These are phyloP conservation scores for Yamadazyma takamatsuzukensis DNA, from an alignment of 805 yeast genomes.

Conservation along the genomic window DNA sequence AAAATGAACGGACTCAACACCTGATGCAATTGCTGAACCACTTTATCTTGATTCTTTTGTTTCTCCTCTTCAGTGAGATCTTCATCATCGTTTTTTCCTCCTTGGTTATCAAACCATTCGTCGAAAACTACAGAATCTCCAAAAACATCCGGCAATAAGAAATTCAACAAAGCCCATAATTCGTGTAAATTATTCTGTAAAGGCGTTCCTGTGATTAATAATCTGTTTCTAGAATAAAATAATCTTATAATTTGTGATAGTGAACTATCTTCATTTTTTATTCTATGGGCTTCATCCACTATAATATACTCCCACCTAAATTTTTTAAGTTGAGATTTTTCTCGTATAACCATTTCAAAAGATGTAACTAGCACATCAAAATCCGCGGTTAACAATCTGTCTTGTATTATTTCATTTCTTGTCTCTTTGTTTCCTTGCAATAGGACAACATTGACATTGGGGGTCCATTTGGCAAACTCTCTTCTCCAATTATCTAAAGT, in stretches of 20 bases:
- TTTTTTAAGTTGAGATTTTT: conserved; percentile 74
- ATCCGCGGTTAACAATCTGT: conserved; percentile 61
- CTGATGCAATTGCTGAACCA: conserved; percentile 84
- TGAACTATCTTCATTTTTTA: conserved; percentile 90
- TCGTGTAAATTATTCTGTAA: conserved; percentile 93
- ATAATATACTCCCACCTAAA: conserved; percentile 91
- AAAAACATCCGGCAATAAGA: conserved; percentile 89
- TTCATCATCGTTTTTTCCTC: conserved; percentile 30
- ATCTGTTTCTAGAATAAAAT: conserved; percentile 78
- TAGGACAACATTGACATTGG: conserved; percentile 82
- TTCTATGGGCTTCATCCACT: conserved; percentile 95
- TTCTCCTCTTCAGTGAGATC: conserved; percentile 28
- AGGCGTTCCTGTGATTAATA: conserved; percentile 94
- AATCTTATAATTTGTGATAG: conserved; percentile 88
- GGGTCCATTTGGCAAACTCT: conserved; percentile 94
- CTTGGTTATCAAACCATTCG: conserved; percentile 75
- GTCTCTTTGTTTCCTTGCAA: conserved; percentile 89
- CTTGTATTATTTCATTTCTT: conserved; percentile 57
- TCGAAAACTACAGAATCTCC: conserved; percentile 89
- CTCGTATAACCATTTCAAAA: conserved; percentile 90
- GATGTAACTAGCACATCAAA: conserved; percentile 91
- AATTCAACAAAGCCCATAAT: conserved; percentile 91
- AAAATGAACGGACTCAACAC: conserved; percentile 83
- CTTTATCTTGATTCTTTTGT: conserved; percentile 58
- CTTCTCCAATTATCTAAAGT: conserved; percentile 96